Percentiles rank a stretch among this genome's conserved stretches.
Conservation (phyloP, 1,139 yeast genomes). For the Nakaseomyces uthaithaninus region DNA sequence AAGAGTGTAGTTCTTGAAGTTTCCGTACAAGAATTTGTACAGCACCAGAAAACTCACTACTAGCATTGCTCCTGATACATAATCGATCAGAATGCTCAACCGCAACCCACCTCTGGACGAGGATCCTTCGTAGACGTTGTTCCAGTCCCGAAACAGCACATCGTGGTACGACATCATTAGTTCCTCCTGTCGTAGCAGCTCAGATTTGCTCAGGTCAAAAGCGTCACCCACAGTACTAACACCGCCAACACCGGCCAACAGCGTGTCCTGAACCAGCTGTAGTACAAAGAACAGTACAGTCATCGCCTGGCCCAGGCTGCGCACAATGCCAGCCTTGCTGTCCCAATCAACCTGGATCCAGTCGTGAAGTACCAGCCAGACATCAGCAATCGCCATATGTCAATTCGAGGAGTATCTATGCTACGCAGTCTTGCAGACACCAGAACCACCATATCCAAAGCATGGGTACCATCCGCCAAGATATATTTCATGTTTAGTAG, state of each 20-base stretch:
- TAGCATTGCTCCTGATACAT: constrained; percentile 12
- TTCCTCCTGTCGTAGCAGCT: constrained; percentile 13
- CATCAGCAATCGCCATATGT: neutral
- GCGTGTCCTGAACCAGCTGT: constrained; percentile 32
- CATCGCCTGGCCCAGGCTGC: constrained; percentile 41
- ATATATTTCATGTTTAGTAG: too few species aligned
- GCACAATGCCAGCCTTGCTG: constrained; percentile 40
- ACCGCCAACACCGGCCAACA: constrained; percentile 24
- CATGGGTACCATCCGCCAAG: too few species aligned
- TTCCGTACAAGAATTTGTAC: constrained; percentile 18
- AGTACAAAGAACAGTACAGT: constrained; percentile 30
- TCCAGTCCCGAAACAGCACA: neutral
- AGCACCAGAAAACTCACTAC: constrained; percentile 14
- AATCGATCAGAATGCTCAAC: constrained; percentile 7
- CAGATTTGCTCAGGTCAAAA: constrained; percentile 28
- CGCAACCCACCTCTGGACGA: neutral
- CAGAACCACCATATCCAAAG: too few species aligned
- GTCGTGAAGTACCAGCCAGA: constrained; percentile 1
- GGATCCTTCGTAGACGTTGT: constrained; percentile 1
- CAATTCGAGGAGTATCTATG: too few species aligned
- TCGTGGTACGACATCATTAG: neutral
- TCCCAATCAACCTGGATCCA: constrained; percentile 53
- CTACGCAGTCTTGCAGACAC: too few species aligned
- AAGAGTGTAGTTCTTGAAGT: constrained; percentile 21
- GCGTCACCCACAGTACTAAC: constrained; percentile 20